These are phyloP conservation scores for Marasmius sp. DNA, from an alignment of 1,284 basidiomycete genomes.

Conservation along the genomic window DNA sequence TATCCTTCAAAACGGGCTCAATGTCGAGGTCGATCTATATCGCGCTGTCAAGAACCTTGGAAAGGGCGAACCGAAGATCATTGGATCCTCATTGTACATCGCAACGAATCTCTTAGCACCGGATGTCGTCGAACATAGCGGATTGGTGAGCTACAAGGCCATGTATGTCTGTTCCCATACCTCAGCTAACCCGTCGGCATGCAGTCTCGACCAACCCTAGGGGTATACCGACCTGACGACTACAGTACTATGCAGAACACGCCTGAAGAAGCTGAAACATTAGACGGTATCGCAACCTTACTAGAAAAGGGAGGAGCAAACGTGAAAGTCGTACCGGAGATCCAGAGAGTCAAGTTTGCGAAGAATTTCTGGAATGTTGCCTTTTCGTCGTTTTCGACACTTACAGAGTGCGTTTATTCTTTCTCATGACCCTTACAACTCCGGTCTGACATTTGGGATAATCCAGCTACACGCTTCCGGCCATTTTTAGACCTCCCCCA, in stretches of 20 bases:
- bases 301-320: conserved; percentile 34
- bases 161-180: not conserved
- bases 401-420: conserved; percentile 14
- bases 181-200: not conserved
- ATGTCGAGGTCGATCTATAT: conserved; percentile 71
- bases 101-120: conserved; percentile 13
- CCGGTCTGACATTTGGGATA: not conserved
- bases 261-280: conserved; percentile 26
- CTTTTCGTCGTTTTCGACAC: conserved; percentile 34
- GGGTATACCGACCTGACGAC: conserved; percentile 33
- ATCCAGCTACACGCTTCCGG: conserved; percentile 30
- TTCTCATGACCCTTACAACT: not conserved
- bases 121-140: conserved; percentile 14
- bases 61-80: conserved; percentile 24
- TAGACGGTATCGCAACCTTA: conserved; percentile 30
- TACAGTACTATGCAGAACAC: conserved; percentile 27
- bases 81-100: conserved; percentile 14
- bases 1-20: conserved; percentile 77
- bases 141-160: conserved; percentile 4
- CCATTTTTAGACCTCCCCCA: conserved; percentile 34
- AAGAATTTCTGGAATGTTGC: conserved; percentile 47
- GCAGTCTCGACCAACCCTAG: conserved; percentile 36
- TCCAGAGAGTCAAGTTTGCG: conserved; percentile 41
- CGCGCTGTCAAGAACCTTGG: conserved; percentile 43
- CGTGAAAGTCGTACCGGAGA: conserved; percentile 36